Evolutionary conservation across 2,329 filamentous ascomycete species (phyloP).

Genomic region (Sclerotinia subarctica): DNA sequence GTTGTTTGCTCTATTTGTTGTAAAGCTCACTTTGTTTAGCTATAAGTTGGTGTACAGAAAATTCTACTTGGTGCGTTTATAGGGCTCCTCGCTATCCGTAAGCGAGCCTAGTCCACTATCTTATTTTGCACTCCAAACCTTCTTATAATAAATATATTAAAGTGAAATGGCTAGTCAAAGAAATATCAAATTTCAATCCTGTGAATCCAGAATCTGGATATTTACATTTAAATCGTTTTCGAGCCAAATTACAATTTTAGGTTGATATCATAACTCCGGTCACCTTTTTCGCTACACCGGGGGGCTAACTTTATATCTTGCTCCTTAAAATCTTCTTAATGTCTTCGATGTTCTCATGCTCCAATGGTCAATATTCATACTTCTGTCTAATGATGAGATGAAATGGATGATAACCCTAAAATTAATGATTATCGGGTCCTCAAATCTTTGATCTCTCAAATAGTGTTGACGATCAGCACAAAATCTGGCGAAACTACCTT

Average conservation of each 20-base stretch:
- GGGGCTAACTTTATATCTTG: neutral
- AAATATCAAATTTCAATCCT: neutral
- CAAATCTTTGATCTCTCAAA: neutral
- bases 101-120: neutral
- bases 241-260: neutral
- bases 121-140: neutral
- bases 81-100: neutral
- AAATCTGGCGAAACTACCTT: neutral
- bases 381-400: neutral
- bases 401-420: neutral
- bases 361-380: no score
- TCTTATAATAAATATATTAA: neutral
- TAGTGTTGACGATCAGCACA: neutral
- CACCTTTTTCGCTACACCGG: neutral
- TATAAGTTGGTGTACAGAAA: accelerated
- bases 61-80: neutral
- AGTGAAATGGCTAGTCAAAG: neutral
- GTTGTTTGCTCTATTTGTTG: conserved; percentile 12
- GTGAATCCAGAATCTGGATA: neutral
- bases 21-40: accelerated
- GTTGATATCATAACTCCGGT: neutral
- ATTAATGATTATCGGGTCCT: neutral
- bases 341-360: no score
- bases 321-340: neutral
- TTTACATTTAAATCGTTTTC: neutral